Evolutionary conservation across 2,329 filamentous ascomycete genomes (phyloP), one percentile per base, ranked within the genome.

Genomic region (Tolypocladium amazonense): DNA sequence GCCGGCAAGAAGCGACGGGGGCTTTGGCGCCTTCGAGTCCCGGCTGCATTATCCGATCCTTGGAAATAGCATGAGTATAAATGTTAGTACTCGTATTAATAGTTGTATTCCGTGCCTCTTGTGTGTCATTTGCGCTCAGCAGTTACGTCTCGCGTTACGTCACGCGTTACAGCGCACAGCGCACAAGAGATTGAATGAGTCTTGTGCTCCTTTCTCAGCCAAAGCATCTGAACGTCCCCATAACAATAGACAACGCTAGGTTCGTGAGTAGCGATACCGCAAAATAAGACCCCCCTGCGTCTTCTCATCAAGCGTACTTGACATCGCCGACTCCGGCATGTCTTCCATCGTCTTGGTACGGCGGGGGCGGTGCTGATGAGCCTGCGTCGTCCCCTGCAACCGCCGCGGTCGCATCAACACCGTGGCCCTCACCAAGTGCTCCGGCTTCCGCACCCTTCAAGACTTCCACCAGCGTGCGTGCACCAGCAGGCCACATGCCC

Each of bases 381-480:
- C 23, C 47, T 3, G 15, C 52, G 2, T 33, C 30, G 14, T n/a
- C 23, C 14, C 27, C 37, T 23, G 25, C 27, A n/a, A 38, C 47
- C 6, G 30, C 41, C 12, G 23, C 20, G 11, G 52, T 27, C 25
- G 54, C 1, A 27, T 57, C 53, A 11, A 35, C 56, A n/a, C 56
- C n/a, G 11, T 35, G 27, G 38, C 23, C 2, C 8, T 35, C 35
- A 23, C 25, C 14, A 15, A 68, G 57, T 1, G 60, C 65, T 20
- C 69, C 69, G 0, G 69, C 68, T 61, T 74, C 72, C 38, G 72
- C 72, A 33, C 68, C 69, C 59, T 64, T 68, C 11, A 74, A 63
- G 3, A 69, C 67, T 45, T 72, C 69, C 8, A 70, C 64, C 1
- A 75, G 62, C 2, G 62, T 61, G 9, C 68, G 68, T 2, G 70